These are phyloP conservation scores for Curvularia sp. DNA, from an alignment of 2,329 filamentous ascomycete genomes.

Conservation along the genomic window DNA sequence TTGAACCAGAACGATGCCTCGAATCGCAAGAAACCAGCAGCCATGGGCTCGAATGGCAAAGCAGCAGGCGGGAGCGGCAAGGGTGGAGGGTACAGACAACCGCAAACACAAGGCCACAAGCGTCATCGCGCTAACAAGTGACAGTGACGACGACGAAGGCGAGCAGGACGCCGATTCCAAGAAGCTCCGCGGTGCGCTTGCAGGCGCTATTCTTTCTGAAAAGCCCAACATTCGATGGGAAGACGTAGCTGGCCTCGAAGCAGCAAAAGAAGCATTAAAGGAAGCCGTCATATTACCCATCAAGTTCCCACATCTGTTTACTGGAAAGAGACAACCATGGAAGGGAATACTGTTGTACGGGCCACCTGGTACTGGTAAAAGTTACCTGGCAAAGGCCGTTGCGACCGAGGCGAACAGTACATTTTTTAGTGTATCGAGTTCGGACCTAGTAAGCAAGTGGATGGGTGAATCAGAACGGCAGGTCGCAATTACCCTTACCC, in stretches of 20 bases:
- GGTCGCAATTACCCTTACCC: conserved; percentile 22
- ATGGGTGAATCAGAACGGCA: conserved; percentile 99
- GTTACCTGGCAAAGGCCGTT: conserved; percentile 95
- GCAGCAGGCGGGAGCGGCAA: conserved; percentile 69
- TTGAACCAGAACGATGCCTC: conserved; percentile 73
- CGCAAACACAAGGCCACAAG: not conserved
- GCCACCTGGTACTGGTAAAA: conserved; percentile 96
- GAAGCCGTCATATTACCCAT: conserved; percentile 98
- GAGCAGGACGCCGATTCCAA: conserved; percentile 87
- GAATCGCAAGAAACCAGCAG: conserved; percentile 73
- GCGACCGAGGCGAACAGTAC: conserved; percentile 98
- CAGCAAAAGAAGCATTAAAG: conserved; percentile 94
- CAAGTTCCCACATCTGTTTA: conserved; percentile 96
- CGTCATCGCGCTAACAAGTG: conserved; percentile 26
- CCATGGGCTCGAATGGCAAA: conserved; percentile 76
- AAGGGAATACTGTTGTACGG: conserved; percentile 97
- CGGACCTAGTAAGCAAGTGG: conserved; percentile 98
- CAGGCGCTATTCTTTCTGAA: conserved; percentile 91
- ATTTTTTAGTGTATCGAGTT: conserved; percentile 98
- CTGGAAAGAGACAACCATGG: conserved; percentile 96
- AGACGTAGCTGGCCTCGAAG: conserved; percentile 93
- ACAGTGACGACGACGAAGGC: conserved; percentile 67
- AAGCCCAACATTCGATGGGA: conserved; percentile 98
- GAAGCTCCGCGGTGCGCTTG: conserved; percentile 89
- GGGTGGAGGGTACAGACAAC: conserved; percentile 56